Percentiles rank a stretch among this genome's conserved stretches.
Evolutionary conservation across 2,329 filamentous ascomycete genomes (phyloP).

Genomic region (Arachnopeziza araneosa): DNA sequence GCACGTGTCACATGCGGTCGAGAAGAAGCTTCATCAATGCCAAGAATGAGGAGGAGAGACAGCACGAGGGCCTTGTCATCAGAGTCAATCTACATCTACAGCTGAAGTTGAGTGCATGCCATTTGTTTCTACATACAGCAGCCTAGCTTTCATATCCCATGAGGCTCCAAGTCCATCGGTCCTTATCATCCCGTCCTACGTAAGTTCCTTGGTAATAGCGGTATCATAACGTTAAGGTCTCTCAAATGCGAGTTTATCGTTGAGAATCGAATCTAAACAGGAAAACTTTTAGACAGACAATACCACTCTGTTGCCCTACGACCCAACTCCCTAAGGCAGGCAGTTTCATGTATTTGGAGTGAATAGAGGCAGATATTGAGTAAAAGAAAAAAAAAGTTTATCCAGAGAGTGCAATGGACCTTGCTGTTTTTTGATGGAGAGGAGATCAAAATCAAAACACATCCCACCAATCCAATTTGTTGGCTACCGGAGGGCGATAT

Average conservation of each 20-base stretch:
- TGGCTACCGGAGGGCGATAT: conserved; percentile 17
- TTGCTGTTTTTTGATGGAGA: conserved; percentile 2
- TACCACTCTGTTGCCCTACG: conserved; percentile 19
- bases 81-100: background rate
- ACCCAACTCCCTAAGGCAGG: conserved; percentile 19
- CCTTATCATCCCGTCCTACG: conserved; percentile 13
- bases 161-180: conserved; percentile 3
- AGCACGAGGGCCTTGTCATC: background rate
- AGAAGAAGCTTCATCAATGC: background rate
- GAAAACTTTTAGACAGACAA: conserved; percentile 27
- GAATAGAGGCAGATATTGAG: conserved; percentile 2
- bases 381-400: conserved; percentile 17
- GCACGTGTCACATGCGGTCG: too few species aligned
- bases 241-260: conserved; percentile 21
- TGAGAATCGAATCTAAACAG: conserved; percentile 26
- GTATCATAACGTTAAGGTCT: conserved; percentile 17
- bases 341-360: background rate
- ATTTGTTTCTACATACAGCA: conserved; percentile 16
- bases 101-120: conserved; percentile 1
- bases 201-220: conserved; percentile 13
- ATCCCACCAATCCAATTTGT: conserved; percentile 57
- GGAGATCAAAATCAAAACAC: conserved; percentile 52
- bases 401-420: conserved; percentile 19
- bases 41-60: background rate
- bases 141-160: conserved; percentile 11